A percentile compares a stretch with the other conserved stretches of the same genome.
These are phyloP conservation scores for Citropsis articulata DNA, from an alignment of 345 rosid genomes.

Conservation along the genomic window DNA sequence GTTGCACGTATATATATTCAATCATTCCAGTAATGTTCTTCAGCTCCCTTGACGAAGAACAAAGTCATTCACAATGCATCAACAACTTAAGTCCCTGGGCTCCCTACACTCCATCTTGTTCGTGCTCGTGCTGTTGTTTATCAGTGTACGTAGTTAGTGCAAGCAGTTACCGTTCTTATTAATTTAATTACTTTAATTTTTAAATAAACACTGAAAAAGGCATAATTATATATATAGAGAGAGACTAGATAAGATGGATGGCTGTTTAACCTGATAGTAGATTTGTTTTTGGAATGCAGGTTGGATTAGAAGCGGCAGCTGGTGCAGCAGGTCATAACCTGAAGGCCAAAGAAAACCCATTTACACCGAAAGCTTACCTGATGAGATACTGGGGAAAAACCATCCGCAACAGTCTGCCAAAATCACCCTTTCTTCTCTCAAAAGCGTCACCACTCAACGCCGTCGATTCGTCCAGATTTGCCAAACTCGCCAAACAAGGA, in stretches of 20 bases:
- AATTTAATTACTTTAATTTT: too few relatives aligned
- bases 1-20: too few relatives aligned
- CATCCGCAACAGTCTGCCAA: conserved; percentile 41
- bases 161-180: too few relatives aligned
- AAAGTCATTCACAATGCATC: neutral
- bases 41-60: too few relatives aligned
- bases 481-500: conserved; percentile 67
- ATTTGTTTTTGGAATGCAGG: conserved; percentile 27
- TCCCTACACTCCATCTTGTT: neutral
- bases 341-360: conserved; percentile 47
- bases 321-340: conserved; percentile 27
- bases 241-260: too few relatives aligned
- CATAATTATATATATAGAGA: too few relatives aligned
- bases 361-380: conserved; percentile 66
- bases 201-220: too few relatives aligned
- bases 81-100: neutral
- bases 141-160: neutral
- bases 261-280: too few relatives aligned
- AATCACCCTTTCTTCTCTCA: conserved; percentile 61
- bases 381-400: conserved; percentile 83
- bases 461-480: conserved; percentile 57
- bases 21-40: too few relatives aligned
- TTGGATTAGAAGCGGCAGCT: neutral
- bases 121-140: neutral
- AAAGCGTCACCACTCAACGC: conserved; percentile 75